Conservation (phyloP, 2,329 filamentous ascomycete genomes). For the Rhinocladiella mackenziei region DNA sequence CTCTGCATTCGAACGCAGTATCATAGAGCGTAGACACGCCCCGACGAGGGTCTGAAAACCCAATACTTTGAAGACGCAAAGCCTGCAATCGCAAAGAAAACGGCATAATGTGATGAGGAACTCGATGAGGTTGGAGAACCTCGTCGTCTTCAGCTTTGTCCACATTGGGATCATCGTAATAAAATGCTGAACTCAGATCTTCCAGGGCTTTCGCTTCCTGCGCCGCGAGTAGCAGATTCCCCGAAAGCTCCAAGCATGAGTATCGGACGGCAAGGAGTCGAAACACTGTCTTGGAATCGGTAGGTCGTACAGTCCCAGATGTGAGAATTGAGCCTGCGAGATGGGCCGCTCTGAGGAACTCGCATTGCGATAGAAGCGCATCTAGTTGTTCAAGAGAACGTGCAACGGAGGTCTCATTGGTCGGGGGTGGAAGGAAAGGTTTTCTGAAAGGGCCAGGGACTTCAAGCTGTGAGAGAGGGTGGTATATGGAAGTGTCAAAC, state of each 20-base stretch:
- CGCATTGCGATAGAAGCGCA: conserved; percentile 64
- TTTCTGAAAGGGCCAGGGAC: conserved; percentile 64
- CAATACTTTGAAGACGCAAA: conserved; percentile 78
- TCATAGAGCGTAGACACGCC: conserved; percentile 90
- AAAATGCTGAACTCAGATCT: conserved; percentile 57
- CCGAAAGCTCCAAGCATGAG: conserved; percentile 74
- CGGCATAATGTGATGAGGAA: conserved; percentile 71
- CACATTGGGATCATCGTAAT: conserved; percentile 35
- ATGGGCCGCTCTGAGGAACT: conserved; percentile 73
- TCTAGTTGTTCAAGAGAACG: conserved; percentile 48
- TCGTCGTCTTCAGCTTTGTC: conserved; percentile 30
- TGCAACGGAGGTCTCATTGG: conserved; percentile 53
- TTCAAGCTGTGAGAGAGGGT: conserved; percentile 65
- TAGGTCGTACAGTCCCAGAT: conserved; percentile 39
- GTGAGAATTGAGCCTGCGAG: conserved; percentile 43
- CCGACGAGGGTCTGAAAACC: conserved; percentile 76
- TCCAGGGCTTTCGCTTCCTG: conserved; percentile 61
- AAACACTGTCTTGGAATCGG: conserved; percentile 65
- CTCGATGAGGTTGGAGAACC: conserved; percentile 59
- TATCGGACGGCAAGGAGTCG: conserved; percentile 74
- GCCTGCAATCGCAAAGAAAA: conserved; percentile 82
- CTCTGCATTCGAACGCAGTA: conserved; percentile 71
- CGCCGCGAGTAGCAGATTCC: conserved; percentile 64
- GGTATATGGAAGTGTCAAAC: conserved; percentile 75
- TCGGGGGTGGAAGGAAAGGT: conserved; percentile 59